These are phyloP conservation scores for Botrytis sinoallii DNA, from an alignment of 2,329 filamentous ascomycete genomes.

Conservation along the genomic window DNA sequence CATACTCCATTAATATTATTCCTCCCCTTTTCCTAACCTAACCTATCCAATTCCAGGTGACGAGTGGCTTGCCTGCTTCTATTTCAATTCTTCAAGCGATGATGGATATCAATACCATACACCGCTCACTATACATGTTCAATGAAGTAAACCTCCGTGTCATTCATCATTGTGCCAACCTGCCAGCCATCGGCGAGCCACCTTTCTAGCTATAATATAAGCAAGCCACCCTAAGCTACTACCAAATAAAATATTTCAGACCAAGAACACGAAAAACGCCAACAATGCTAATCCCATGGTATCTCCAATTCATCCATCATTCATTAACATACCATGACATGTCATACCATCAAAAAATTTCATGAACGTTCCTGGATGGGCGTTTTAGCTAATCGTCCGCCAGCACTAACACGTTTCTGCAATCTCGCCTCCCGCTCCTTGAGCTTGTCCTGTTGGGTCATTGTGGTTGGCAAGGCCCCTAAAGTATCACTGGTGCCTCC, in stretches of 20 bases:
- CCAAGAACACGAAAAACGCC: conserved; percentile 30
- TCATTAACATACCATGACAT: conserved; percentile 26
- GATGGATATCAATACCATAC: neutral
- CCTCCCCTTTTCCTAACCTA: conserved; percentile 4
- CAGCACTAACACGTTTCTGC: conserved; percentile 76
- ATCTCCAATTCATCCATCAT: conserved; percentile 36
- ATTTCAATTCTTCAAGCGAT: neutral
- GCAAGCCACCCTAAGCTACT: conserved; percentile 7
- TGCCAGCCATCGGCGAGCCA: neutral
- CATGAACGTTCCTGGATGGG: conserved; percentile 36
- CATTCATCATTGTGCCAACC: conserved; percentile 4
- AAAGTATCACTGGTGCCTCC: conserved; percentile 53
- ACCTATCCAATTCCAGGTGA: neutral
- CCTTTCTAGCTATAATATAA: conserved; percentile 1
- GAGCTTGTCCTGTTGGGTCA: conserved; percentile 49
- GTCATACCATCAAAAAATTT: conserved; percentile 13
- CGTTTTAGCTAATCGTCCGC: conserved; percentile 60
- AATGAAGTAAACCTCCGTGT: neutral
- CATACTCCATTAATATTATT: conserved; percentile 10
- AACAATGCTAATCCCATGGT: conserved; percentile 36
- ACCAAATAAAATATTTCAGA: conserved; percentile 16
- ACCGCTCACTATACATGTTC: neutral
- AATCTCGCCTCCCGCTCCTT: conserved; percentile 66
- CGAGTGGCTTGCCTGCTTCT: conserved; percentile 1
- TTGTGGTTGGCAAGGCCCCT: conserved; percentile 55